Percentiles rank a stretch among this genome's conserved stretches.
Conservation (phyloP, 768 basidiomycete species). For the Leccinum broughii region DNA sequence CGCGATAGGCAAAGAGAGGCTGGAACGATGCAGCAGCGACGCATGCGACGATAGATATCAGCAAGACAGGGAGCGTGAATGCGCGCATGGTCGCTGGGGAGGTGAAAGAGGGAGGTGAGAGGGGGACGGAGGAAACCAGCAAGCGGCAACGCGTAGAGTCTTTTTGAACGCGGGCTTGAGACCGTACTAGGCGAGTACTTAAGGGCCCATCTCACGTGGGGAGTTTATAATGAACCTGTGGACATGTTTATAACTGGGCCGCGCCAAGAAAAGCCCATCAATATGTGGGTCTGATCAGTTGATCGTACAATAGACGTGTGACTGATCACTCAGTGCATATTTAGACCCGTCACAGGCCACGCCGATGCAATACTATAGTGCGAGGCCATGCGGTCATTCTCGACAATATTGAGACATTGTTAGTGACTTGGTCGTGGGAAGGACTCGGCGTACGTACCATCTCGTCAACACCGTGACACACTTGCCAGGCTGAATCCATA, state of each 20-base stretch:
- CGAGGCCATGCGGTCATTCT: not conserved
- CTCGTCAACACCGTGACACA: too few relatives aligned
- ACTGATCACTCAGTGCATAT: not conserved
- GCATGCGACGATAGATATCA: conserved; percentile 7
- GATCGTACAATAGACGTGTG: not conserved
- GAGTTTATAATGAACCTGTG: not conserved
- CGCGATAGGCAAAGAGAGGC: conserved; percentile 3
- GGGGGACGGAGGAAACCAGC: not conserved
- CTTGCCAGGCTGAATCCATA: too few relatives aligned
- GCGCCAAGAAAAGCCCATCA: not conserved
- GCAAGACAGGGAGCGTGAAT: not conserved
- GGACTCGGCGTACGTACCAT: not conserved
- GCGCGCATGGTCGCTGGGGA: conserved; percentile 18
- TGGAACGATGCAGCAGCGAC: conserved; percentile 4
- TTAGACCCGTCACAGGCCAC: not conserved
- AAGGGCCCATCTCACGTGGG: not conserved
- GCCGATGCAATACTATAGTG: not conserved
- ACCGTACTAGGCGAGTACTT: not conserved
- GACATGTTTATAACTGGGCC: conserved; percentile 4
- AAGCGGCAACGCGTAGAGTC: not conserved
- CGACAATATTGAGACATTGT: not conserved
- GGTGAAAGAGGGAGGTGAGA: conserved; percentile 3
- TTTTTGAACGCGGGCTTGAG: not conserved
- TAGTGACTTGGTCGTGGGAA: not conserved
- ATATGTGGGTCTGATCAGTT: not conserved